These are phyloP conservation scores for Lyophyllum shimeji DNA, from an alignment of 768 basidiomycete genomes.

Conservation along the genomic window DNA sequence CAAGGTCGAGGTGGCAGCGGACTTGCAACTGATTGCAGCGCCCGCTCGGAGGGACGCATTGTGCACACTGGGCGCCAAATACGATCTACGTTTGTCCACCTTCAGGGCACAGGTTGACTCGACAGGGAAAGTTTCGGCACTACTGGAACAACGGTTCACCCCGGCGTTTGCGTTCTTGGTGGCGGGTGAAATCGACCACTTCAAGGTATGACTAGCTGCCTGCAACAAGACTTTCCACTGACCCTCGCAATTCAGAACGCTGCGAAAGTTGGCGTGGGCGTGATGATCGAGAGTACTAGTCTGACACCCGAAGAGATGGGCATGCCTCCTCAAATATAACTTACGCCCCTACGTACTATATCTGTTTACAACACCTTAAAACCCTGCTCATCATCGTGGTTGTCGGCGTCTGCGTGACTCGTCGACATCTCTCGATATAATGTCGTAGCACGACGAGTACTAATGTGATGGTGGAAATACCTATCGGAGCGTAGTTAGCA, in stretches of 20 bases:
- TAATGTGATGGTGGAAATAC: no score
- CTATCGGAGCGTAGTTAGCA: no score
- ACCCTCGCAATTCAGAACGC: conserved; percentile 60
- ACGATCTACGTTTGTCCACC: conserved; percentile 90
- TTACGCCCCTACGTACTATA: conserved; percentile 17
- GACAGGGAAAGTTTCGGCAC: conserved; percentile 90
- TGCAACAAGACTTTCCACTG: conserved; percentile 4
- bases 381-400: background rate
- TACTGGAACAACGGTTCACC: conserved; percentile 94
- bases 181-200: conserved; percentile 97
- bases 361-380: conserved; percentile 3
- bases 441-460: no score
- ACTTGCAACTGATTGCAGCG: conserved; percentile 79
- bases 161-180: conserved; percentile 94
- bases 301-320: conserved; percentile 86
- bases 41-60: conserved; percentile 85
- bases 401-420: background rate
- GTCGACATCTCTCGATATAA: no score
- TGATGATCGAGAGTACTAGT: conserved; percentile 91
- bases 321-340: conserved; percentile 51
- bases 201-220: conserved; percentile 63
- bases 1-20: conserved; percentile 96
- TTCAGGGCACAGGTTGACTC: conserved; percentile 96
- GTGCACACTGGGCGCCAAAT: conserved; percentile 94
- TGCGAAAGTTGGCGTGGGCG: conserved; percentile 93